These are phyloP conservation scores for Cutaneotrichosporon cutaneum DNA, from an alignment of 1,284 basidiomycete species.

Conservation along the genomic window DNA sequence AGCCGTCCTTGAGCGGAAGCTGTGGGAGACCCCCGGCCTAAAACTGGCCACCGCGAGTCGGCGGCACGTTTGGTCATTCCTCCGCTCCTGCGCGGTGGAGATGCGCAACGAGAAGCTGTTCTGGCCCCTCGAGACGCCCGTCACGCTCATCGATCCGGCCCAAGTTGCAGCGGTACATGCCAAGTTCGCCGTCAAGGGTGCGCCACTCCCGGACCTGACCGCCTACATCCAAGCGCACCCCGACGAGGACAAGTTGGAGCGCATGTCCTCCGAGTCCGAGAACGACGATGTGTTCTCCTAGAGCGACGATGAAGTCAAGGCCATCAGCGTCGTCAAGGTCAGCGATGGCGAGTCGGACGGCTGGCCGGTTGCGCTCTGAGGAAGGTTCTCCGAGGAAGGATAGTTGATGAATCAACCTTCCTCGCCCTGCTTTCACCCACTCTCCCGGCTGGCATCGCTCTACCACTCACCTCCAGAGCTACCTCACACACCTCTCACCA, in stretches of 20 bases:
- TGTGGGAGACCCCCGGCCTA: slow-evolving; percentile 1
- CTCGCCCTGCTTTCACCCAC: too few relatives aligned
- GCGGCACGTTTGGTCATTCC: neutral
- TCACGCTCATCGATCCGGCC: neutral
- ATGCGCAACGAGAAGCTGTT: neutral
- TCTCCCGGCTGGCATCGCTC: too few relatives aligned
- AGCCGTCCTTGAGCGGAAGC: slow-evolving; percentile 1
- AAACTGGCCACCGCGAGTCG: neutral
- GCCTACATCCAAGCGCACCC: neutral
- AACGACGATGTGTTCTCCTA: too few relatives aligned
- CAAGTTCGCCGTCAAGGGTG: too few relatives aligned
- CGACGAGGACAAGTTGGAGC: neutral
- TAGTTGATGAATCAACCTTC: too few relatives aligned
- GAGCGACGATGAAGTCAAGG: slow-evolving; percentile 1
- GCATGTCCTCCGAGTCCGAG: neutral
- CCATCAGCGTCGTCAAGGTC: neutral
- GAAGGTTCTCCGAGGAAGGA: too few relatives aligned
- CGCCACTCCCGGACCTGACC: neutral
- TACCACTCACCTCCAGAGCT: neutral
- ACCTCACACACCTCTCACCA: neutral
- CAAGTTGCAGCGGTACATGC: too few relatives aligned
- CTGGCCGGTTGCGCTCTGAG: neutral
- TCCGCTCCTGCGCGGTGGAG: neutral
- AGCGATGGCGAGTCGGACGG: neutral
- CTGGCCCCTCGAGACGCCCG: neutral